These are phyloP conservation scores for Biancaea sappan DNA, from an alignment of 306 rosid species.

Conservation along the genomic window DNA sequence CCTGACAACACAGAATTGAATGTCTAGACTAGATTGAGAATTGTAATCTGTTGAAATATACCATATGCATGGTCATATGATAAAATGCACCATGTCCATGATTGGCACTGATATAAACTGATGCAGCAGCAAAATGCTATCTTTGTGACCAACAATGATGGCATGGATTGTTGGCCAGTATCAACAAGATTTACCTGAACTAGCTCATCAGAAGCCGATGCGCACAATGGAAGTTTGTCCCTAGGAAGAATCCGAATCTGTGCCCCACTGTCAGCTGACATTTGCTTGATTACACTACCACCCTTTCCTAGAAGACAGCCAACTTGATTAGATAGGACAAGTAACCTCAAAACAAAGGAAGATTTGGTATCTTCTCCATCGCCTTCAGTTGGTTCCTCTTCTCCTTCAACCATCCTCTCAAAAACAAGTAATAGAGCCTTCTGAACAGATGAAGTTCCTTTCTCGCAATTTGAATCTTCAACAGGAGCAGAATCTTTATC, in stretches of 20 bases:
- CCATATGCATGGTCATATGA: neutral
- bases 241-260: conserved; percentile 84
- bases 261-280: conserved; percentile 90
- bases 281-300: conserved; percentile 84
- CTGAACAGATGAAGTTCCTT: conserved; percentile 47
- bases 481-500: conserved; percentile 41
- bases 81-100: neutral
- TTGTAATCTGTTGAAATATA: neutral
- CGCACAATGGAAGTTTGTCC: conserved; percentile 81
- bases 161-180: neutral
- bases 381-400: conserved; percentile 45
- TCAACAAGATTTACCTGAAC: conserved; percentile 71
- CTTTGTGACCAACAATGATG: neutral
- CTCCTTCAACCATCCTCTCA: conserved; percentile 67
- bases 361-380: conserved; percentile 49
- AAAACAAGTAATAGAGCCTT: conserved; percentile 70
- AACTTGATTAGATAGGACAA: conserved; percentile 75
- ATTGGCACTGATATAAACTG: neutral
- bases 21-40: neutral
- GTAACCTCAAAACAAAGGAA: conserved; percentile 58
- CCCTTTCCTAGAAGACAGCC: conserved; percentile 94
- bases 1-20: neutral
- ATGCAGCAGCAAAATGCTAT: neutral
- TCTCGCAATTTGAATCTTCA: conserved; percentile 39
- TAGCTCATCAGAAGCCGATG: conserved; percentile 64